Evolutionary conservation across 495 filamentous ascomycete species (phyloP).

Genomic region (Penicillium lividum): DNA sequence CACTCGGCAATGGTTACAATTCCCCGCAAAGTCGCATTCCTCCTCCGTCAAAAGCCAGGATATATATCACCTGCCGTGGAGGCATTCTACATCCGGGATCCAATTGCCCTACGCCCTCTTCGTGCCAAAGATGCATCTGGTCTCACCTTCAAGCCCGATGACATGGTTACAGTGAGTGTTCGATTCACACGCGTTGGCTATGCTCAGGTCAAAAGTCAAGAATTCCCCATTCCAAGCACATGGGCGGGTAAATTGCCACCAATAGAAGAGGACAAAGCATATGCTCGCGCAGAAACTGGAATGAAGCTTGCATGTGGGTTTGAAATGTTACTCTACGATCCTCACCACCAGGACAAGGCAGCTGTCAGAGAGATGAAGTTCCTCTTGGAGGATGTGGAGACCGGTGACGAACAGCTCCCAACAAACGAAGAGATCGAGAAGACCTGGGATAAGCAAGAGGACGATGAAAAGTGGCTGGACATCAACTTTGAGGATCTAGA

Average conservation of each 20-base stretch:
- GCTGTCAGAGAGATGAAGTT: constrained; percentile 71
- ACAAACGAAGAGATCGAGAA: constrained; percentile 67
- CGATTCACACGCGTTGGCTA: constrained; percentile 86
- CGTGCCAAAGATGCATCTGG: constrained; percentile 45
- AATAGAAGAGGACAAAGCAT: constrained; percentile 36
- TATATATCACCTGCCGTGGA: constrained; percentile 82
- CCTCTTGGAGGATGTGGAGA: constrained; percentile 69
- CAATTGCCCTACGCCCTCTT: constrained; percentile 71
- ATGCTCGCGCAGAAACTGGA: constrained; percentile 65
- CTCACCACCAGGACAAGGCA: constrained; percentile 64
- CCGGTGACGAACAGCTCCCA: constrained; percentile 63
- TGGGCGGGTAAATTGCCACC: constrained; percentile 54
- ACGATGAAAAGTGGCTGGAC: constrained; percentile 91
- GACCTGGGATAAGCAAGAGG: constrained; percentile 65
- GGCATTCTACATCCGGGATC: constrained; percentile 90
- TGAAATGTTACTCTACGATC: constrained; percentile 77
- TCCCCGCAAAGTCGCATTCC: constrained; percentile 78
- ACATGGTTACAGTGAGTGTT: constrained; percentile 75
- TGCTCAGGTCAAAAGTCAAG: constrained; percentile 88
- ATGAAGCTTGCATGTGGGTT: constrained; percentile 91
- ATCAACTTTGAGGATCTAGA: constrained; percentile 91
- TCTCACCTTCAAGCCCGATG: constrained; percentile 69
- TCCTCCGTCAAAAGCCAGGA: constrained; percentile 70
- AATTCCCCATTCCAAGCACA: constrained; percentile 66
- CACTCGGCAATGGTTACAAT: constrained; percentile 72